A percentile compares a stretch with the other conserved stretches of the same genome.
phyloP scores from a whole-genome alignment of 805 yeast species.

The Kodamaea neixiangensis region DNA sequence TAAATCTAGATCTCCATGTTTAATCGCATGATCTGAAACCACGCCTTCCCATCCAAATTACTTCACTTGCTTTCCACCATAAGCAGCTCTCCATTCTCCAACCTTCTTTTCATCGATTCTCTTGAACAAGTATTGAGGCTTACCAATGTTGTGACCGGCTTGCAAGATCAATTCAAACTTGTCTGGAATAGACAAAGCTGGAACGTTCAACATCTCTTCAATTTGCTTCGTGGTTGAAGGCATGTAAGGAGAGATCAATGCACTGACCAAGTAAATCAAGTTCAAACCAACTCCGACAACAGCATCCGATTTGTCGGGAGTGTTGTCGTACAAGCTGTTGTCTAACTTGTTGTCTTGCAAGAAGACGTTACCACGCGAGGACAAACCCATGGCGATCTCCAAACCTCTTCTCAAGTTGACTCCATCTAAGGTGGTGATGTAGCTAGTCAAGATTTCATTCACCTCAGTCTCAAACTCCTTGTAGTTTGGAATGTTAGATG shows the following conservation, averaged over 20 bases:
- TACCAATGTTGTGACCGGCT: slow-evolving; percentile 84
- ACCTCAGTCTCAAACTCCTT: slow-evolving; percentile 54
- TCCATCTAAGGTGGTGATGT: slow-evolving; percentile 72
- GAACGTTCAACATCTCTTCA: slow-evolving; percentile 78
- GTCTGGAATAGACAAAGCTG: slow-evolving; percentile 75
- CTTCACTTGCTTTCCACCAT: slow-evolving; percentile 72
- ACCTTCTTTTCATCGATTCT: slow-evolving; percentile 90
- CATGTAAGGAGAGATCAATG: slow-evolving; percentile 84
- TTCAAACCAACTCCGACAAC: slow-evolving; percentile 91
- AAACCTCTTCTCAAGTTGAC: slow-evolving; percentile 85
- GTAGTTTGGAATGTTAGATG: slow-evolving; percentile 49
- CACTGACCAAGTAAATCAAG: slow-evolving; percentile 80
- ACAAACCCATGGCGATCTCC: slow-evolving; percentile 86
- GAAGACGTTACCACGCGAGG: slow-evolving; percentile 92
- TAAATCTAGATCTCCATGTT: too few species aligned
- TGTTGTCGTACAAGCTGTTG: slow-evolving; percentile 74
- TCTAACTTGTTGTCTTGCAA: slow-evolving; percentile 95
- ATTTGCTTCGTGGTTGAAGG: slow-evolving; percentile 79
- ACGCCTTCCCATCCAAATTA: background rate
- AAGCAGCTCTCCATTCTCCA: slow-evolving; percentile 81
- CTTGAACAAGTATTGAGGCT: slow-evolving; percentile 87
- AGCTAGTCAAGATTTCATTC: slow-evolving; percentile 58
- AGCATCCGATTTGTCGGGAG: slow-evolving; percentile 83
- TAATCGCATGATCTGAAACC: too few species aligned
- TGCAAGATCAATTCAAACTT: slow-evolving; percentile 65